Base-by-base conservation (phyloP, 495 filamentous ascomycete species). In the Tuber magnatum region DNA sequence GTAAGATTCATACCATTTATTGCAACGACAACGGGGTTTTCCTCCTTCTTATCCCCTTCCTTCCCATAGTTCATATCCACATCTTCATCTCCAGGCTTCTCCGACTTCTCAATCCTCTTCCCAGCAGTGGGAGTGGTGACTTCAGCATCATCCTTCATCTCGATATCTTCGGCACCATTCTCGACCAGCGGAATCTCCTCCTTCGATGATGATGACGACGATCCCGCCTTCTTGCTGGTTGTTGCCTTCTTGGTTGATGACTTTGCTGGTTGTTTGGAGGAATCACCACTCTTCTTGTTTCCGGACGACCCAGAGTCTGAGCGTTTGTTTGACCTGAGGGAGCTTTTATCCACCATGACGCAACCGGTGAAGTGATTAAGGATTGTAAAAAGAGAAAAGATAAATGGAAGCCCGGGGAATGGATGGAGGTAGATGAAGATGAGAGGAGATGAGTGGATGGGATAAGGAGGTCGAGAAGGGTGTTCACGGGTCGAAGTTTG, bases 61-160 rank as follows among this genome's bases (percentile, higher is more conserved):
- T 90, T 91, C 35, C 83, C 83, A 82, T 88, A 88, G 73, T 90
- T 90, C 92, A 94, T 94, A 73, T 86, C 85, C 74, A 92, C 87
- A 83, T 94, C 92, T 44, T 89, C 91, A 81, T 93, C 91, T 83
- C 88, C 85, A 85, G 88, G 90, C 86, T 91, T 90, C 77, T 87
- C 89, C 86, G 90, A 35, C 56, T 28, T 92, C 72, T 85, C 81
- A 73, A 75, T 81, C 81, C 90, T 90, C 74, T 86, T 81, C 43
- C 83, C 79, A 74, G 85, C 85, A 83, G 87, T 61, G 51, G 76
- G 16, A 10, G 69, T 82, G 83, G 84, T 85, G 85, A 85, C 87
- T 84, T 86, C 86, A 84, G 87, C 88, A 85, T 92, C 90, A 85
- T 92, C 91, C 84, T 89, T 90, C 92, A 94, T 93, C 83, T 93